Percentiles rank a stretch among this genome's conserved stretches.
Evolutionary conservation across 192 early-diverging fungal genomes (phyloP).

Genomic region (Coemansia sp.): DNA sequence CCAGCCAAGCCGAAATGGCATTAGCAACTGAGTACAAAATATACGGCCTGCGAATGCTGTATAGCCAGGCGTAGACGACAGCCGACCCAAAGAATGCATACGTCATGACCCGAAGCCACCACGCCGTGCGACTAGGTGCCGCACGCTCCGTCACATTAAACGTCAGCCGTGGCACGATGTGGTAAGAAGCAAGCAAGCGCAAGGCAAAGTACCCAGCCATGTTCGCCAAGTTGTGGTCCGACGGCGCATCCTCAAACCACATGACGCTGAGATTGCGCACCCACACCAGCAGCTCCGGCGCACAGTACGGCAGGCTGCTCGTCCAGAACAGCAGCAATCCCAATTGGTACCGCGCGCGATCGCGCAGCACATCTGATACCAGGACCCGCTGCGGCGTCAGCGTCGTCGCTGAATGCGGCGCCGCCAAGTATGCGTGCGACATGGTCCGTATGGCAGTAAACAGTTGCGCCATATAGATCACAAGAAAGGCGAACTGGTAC

Average conservation of each 20-base stretch:
- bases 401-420: conserved; percentile 29
- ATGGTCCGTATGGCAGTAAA: conserved; percentile 55
- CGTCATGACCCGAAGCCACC: conserved; percentile 32
- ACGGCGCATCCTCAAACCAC: conserved; percentile 81
- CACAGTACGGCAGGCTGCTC: conserved; percentile 70
- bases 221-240: conserved; percentile 61
- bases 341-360: conserved; percentile 66
- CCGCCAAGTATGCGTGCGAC: conserved; percentile 29
- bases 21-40: conserved; percentile 60
- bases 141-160: conserved; percentile 4
- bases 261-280: conserved; percentile 75
- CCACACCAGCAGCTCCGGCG: conserved; percentile 80
- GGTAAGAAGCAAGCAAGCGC: conserved; percentile 31
- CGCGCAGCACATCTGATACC: conserved; percentile 10
- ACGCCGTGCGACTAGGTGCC: conserved; percentile 12
- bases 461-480: conserved; percentile 63
- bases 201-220: conserved; percentile 50
- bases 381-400: conserved; percentile 4
- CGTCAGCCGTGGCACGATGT: conserved; percentile 30
- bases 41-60: conserved; percentile 64
- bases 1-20: conserved; percentile 45
- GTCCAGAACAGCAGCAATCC: conserved; percentile 71
- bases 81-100: conserved; percentile 47
- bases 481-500: conserved; percentile 77
- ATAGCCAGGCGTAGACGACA: conserved; percentile 57